Percentiles rank a stretch among this genome's conserved stretches.
These are phyloP conservation scores for Angomonas ambiguus DNA, from an alignment of 208 protist species.

Conservation along the genomic window DNA sequence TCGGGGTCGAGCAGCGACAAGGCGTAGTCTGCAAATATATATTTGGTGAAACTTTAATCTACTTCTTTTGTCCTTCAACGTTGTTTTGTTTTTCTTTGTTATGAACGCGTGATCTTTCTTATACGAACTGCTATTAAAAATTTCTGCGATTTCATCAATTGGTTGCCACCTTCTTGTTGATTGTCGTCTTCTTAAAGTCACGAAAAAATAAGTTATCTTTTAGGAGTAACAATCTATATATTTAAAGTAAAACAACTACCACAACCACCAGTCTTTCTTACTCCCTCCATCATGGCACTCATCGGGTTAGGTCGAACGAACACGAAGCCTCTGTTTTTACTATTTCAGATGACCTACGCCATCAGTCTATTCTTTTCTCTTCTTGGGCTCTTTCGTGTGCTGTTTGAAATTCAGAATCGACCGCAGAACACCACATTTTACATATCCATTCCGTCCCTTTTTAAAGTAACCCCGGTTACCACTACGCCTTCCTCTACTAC, in stretches of 20 bases:
- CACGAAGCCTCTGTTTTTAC: constrained; percentile 19
- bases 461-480: neutral
- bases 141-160: no score
- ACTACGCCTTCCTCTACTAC: neutral
- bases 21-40: neutral
- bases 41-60: neutral
- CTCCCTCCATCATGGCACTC: neutral
- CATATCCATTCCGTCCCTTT: constrained; percentile 2
- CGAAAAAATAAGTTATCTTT: neutral
- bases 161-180: no score
- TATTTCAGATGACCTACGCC: constrained; percentile 37
- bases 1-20: neutral
- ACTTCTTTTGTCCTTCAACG: neutral
- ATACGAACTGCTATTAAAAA: no score
- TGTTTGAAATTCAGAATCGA: constrained; percentile 7
- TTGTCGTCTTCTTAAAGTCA: no score
- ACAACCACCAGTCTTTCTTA: neutral
- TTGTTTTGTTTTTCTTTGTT: neutral
- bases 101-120: neutral
- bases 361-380: constrained; percentile 33
- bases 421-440: neutral
- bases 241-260: neutral
- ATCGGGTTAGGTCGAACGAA: neutral
- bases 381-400: constrained; percentile 6
- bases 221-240: no score